Evolutionary conservation across 2,329 filamentous ascomycete species (phyloP), one percentile per base, ranked within the genome.

Genomic region (Ophiosphaerella herpotricha): DNA sequence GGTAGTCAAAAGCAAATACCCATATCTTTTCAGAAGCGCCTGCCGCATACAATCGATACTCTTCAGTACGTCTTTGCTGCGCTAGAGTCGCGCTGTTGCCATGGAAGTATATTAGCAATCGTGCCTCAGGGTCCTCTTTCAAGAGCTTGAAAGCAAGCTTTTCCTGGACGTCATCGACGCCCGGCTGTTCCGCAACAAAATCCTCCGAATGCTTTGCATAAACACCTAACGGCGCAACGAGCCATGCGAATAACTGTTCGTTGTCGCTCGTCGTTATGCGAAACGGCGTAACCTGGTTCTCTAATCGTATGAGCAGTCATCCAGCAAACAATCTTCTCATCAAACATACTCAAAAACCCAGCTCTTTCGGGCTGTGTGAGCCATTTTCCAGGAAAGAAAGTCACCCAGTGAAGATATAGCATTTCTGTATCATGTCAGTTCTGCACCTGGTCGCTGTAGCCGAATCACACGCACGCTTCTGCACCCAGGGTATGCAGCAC

Each of bases 1-100:
- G 88, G 71, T 97, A 97, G 77, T 97, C 92, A 57, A 97, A 85
- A n/a, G 90, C 82, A 12, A 97, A 78, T 21, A 97, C 83, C 65
- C 70, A 73, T 47, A 92, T 82, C 48, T 82, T 80, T 13, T 70
- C 69, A 13, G 67, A 72, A 0, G 78, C 69, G 4, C 85, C 84
- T 43, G 89, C 84, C 2, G 91, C 85, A 40, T 96, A 78, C 24
- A 85, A 81, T 54, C 92, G 89, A 69, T 95, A 95, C 50, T 86
- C 88, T 38, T 86, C 81, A 1, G 91, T 88, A 13, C 93, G 85
- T 67, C 87, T 82, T 48, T 85, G 85, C 70, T 95, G 90, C 8
- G 88, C 91, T 31, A 97, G 74, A 58, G 74, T 97, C 91, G 78
- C 89, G 65, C 63, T 61, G 46, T 97, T 97, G 14, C 61, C 65